Conservation (phyloP, 2,329 filamentous ascomycete species). For the Diaporthe citrichinensis region DNA sequence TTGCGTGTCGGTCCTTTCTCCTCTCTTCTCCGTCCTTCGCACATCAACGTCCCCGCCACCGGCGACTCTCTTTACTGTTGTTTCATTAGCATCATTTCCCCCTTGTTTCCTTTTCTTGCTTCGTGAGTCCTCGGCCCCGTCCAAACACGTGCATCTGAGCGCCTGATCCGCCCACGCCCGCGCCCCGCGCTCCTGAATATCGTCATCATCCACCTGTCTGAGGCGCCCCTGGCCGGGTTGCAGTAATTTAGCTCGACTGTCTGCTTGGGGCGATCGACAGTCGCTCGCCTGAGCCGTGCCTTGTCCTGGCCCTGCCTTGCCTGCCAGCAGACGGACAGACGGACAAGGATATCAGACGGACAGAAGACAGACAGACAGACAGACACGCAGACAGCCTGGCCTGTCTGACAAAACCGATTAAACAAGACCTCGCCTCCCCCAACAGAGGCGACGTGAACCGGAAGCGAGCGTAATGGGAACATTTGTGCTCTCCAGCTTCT, state of each 20-base stretch:
- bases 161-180: neutral
- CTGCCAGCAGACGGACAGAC: neutral
- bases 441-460: conserved; percentile 9
- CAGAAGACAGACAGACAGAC: neutral
- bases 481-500: conserved; percentile 15
- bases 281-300: conserved; percentile 4
- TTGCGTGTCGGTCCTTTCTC: neutral
- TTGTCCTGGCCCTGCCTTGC: neutral
- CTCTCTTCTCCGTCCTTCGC: neutral
- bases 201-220: conserved; percentile 34
- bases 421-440: conserved; percentile 19
- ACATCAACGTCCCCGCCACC: neutral
- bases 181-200: conserved; percentile 37
- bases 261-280: conserved; percentile 36
- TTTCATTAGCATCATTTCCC: conserved; percentile 23
- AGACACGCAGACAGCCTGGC: neutral
- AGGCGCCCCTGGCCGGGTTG: conserved; percentile 40
- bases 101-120: conserved; percentile 11
- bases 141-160: neutral
- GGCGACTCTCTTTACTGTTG: conserved; percentile 11
- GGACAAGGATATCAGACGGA: too few relatives aligned
- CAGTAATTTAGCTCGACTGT: conserved; percentile 28
- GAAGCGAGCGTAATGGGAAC: conserved; percentile 40
- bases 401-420: conserved; percentile 9
- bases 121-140: neutral